These are phyloP conservation scores for Clathrus columnatus DNA, from an alignment of 768 basidiomycete genomes.

Conservation along the genomic window DNA sequence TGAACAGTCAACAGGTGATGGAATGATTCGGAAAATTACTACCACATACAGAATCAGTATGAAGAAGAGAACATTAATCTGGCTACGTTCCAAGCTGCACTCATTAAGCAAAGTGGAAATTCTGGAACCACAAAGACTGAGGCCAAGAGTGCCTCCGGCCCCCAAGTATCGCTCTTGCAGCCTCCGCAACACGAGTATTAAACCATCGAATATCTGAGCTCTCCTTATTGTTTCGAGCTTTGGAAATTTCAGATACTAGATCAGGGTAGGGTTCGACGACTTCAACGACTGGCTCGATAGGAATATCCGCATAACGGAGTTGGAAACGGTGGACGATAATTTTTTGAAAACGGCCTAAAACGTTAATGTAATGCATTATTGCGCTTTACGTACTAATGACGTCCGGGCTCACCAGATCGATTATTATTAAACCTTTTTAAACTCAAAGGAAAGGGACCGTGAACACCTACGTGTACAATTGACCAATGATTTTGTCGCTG, in stretches of 20 bases:
- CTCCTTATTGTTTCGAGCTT: background rate
- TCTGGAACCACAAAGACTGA: background rate
- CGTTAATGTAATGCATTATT: background rate
- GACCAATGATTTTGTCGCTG: background rate
- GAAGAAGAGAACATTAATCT: background rate
- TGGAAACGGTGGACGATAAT: conserved; percentile 1
- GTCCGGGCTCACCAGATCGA: background rate
- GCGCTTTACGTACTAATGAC: background rate
- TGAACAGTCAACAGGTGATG: no score
- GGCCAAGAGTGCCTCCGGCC: background rate
- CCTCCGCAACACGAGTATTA: background rate
- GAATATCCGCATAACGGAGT: conserved; percentile 5
- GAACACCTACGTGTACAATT: background rate
- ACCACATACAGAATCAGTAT: no score
- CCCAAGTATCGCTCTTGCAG: background rate
- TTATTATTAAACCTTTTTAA: background rate
- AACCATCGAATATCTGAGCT: background rate
- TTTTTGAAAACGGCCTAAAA: background rate
- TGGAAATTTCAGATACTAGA: background rate
- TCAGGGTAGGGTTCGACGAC: background rate
- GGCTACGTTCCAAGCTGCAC: background rate
- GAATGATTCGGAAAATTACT: no score
- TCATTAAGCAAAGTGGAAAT: background rate
- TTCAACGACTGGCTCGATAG: conserved; percentile 2
- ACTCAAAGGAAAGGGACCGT: background rate